Base-by-base conservation (phyloP, 148 eudicot species). In the Persicaria tinctoria region DNA sequence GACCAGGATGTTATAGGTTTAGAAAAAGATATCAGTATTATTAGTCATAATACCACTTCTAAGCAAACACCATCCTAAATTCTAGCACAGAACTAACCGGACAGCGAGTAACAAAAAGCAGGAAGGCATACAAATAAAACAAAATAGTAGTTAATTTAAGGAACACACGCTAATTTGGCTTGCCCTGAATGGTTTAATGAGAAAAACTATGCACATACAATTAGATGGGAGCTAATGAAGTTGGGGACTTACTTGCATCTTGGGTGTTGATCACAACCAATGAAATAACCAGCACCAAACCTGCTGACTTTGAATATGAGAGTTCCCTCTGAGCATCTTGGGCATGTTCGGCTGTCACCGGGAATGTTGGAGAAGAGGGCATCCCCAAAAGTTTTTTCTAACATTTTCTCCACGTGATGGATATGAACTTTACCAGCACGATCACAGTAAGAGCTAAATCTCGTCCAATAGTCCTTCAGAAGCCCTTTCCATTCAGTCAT, bases 221-320 rank as follows among this genome's bases (percentile, higher is more conserved):
- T 27, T 32, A 3, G 66, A 59, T 0, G 14, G 68, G 46, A 4
- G 11, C 32, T 63, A 27, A 9, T 62, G 8, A 32, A 32, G 53
- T 17, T 47, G 56, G 16, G 38, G 73, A 87, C 97, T 91, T 82
- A 94, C 98, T 92, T 95, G 97, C 98, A 95, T 64, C 82, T 79
- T 41, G 97, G 97, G 81, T 95, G 97, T 73, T 95, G 92, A 86
- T 95, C 97, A 80, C 98, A 95, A 47, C 98, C 98, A 49, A 95
- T 89, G 80, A 92, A 95, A 81, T 92, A 95, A 38, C 98, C 98
- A 62, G 89, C 88, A 75, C 98, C 98, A 78, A 83, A 89, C 78
- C 89, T 84, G 84, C 98, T 95, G 69, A 95, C 92, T 85, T 90
- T 95, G 86, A 95, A 92, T 74, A 80, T 85, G 68, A 95, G 80